Evolutionary conservation across 192 early-diverging fungal species (phyloP), one percentile per base, ranked within the genome.

Genomic region (Jimgerdemannia flammicorona): DNA sequence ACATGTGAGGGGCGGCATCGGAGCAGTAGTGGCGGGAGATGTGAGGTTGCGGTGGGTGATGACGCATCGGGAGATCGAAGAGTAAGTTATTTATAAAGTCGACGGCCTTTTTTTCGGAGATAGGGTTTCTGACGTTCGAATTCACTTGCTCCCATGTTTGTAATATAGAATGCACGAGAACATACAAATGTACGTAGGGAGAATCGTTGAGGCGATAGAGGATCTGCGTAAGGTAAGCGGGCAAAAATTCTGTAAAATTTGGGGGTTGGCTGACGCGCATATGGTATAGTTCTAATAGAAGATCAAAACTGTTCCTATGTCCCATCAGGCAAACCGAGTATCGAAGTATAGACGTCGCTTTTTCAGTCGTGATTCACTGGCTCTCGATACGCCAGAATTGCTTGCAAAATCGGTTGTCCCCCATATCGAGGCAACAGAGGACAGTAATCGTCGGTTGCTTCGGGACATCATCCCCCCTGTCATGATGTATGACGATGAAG

Each of bases 41-140:
- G 76, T 69, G 40, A 40, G 75, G 63, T 40, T 66, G 7, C 40
- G 40, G 74, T 83, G 77, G 75, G 70, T 78, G 1, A 75, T 79
- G 54, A 76, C 54, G n/a, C 40, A 70, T 63, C 68, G 77, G 71
- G 68, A 68, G 3, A 69, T 78, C 19, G 67, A 74, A 1, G 42
- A 78, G 73, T 69, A 74, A 40, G 19, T 1, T 49, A 40, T 71
- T 14, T 59, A 14, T 59, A 14, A 29, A 1, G 29, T 29, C 29
- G 29, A 29, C 29, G 29, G 29, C 29, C 29, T 29, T 29, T 29
- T 29, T 29, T 29, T 29, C 29, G 29, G 14, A 59, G 14, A 59
- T 59, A 59, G 14, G 49, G 49, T 14, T 10, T 14, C 14, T 59
- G 49, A 6, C 14, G 6, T 59, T 6, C 14, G 49, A 14, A 6